Percentiles rank a stretch among this genome's conserved stretches.
These are phyloP conservation scores for Triticum monococcum DNA, from an alignment of 176 grass and related monocot species.

Conservation along the genomic window DNA sequence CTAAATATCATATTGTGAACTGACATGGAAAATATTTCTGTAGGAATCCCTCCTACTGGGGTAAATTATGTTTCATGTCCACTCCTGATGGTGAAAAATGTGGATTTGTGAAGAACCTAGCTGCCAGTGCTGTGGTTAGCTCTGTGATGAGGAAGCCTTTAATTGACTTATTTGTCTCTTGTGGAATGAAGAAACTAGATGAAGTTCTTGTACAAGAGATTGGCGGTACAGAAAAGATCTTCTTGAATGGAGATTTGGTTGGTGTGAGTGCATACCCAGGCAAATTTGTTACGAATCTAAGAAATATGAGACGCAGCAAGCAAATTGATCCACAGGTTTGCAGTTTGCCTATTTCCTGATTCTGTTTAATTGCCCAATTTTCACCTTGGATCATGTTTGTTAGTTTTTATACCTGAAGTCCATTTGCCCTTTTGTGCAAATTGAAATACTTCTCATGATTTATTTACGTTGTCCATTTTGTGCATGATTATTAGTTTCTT, in stretches of 20 bases:
- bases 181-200: slow-evolving; percentile 76
- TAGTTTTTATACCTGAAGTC: not conserved
- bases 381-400: not conserved
- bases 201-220: slow-evolving; percentile 38
- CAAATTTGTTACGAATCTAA: slow-evolving; percentile 44
- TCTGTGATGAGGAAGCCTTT: slow-evolving; percentile 37
- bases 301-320: slow-evolving; percentile 52
- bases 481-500: not conserved
- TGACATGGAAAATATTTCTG: slow-evolving; percentile 31
- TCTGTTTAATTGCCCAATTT: not conserved
- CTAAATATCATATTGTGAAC: slow-evolving; percentile 16
- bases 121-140: slow-evolving; percentile 71
- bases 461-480: not conserved
- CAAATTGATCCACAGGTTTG: slow-evolving; percentile 57
- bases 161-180: slow-evolving; percentile 55
- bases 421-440: not conserved
- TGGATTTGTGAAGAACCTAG: slow-evolving; percentile 84
- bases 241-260: slow-evolving; percentile 76
- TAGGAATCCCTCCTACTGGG: slow-evolving; percentile 93
- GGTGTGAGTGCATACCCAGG: slow-evolving; percentile 49
- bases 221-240: slow-evolving; percentile 49
- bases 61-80: slow-evolving; percentile 83
- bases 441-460: not conserved
- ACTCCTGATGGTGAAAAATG: slow-evolving; percentile 80
- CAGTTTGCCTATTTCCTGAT: not conserved